Base-by-base conservation (phyloP, 2,329 filamentous ascomycete species). In the Diaporthe aspalathi region DNA sequence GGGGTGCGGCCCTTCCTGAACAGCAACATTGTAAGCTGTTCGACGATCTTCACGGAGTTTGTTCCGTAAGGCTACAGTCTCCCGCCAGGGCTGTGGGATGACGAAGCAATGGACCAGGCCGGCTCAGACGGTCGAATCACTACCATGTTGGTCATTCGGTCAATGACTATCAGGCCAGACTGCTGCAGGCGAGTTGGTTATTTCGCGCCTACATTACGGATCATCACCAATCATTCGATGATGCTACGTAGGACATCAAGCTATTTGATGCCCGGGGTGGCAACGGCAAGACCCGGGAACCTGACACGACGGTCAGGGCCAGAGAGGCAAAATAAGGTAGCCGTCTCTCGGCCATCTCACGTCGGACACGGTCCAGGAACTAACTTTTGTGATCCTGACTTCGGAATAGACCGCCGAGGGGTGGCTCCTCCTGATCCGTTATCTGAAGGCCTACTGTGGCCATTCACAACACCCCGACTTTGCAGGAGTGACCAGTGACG, bases 191-290 rank as follows among this genome's bases (percentile, higher is more conserved):
- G 50, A 47, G 17, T 16, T 24, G 29, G 2, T 68, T 14, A 24
- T 45, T 27, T 17, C 22, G 24, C 60, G 16, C 12, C 53, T n/a
- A 56, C 35, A n/a, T 49, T 53, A 50, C 20, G 27, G 50, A 45
- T 43, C 29, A 12, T 29, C 38, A 43, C 29, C 66, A 60, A 56
- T 68, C 17, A 47, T 20, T 43, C 29, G 24, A 40, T 38, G 66
- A 32, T 60, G 29, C 43, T 49, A 40, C 53, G 40, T 60, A 50
- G 66, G 40, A n/a, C 38, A 47, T 40, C 12, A 11, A 27, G 2
- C 17, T 24, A 8, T n/a, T 14, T 22, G 24, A 5, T 47, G 22
- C 32, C 35, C 32, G 38, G 27, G 22, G 38, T 29, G 12, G n/a
- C 45, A 38, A 35, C 17, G 43, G 5, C 52, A 27, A 56, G 50